These are phyloP conservation scores for Ogataea wickerhamii DNA, from an alignment of 805 yeast genomes.

Conservation along the genomic window DNA sequence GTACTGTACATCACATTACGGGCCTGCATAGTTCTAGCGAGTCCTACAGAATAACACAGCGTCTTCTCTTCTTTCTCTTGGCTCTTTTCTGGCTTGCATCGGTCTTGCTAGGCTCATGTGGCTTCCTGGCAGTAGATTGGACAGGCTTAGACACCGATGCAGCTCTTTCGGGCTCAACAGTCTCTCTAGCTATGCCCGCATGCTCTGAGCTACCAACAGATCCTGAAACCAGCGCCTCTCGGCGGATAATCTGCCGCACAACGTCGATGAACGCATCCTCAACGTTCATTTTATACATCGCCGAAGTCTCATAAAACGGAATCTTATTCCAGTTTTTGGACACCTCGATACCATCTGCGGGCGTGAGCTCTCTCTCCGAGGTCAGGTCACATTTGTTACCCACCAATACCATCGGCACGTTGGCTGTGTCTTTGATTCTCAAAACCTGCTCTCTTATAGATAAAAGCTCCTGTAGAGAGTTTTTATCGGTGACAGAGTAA, in stretches of 20 bases:
- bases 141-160: neutral
- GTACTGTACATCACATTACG: no score
- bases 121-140: neutral
- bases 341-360: constrained; percentile 78
- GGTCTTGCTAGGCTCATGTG: neutral
- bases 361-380: constrained; percentile 67
- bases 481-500: constrained; percentile 57
- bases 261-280: constrained; percentile 88
- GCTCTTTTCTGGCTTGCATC: constrained; percentile 3
- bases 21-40: no score
- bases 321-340: constrained; percentile 86
- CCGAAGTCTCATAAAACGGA: constrained; percentile 91
- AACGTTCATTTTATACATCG: constrained; percentile 84
- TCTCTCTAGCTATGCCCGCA: constrained; percentile 5
- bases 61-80: constrained; percentile 13
- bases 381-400: constrained; percentile 89
- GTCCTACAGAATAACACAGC: constrained; percentile 19
- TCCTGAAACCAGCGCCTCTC: constrained; percentile 42
- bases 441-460: constrained; percentile 81
- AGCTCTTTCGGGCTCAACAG: neutral
- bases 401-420: constrained; percentile 84
- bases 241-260: constrained; percentile 83
- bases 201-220: constrained; percentile 3
- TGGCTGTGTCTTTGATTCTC: constrained; percentile 70
- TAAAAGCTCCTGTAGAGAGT: constrained; percentile 70